Evolutionary conservation across 805 yeast genomes (phyloP).

Genomic region (Yarrowia bubula): DNA sequence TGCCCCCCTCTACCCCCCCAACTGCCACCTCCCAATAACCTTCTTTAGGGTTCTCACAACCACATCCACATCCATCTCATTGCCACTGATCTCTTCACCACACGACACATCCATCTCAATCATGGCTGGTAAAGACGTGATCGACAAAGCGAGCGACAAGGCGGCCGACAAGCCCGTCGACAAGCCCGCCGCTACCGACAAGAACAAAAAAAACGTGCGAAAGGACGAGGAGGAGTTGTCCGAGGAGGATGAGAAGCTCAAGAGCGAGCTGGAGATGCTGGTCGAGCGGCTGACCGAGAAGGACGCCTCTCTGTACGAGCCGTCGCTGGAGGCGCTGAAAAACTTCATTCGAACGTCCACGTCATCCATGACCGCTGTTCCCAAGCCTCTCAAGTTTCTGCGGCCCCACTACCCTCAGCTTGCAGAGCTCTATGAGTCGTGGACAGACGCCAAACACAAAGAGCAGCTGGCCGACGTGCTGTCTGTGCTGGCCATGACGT

Average conservation of each 20-base stretch:
- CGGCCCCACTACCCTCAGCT: slow-evolving; percentile 81
- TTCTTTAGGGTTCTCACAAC: slow-evolving; percentile 8
- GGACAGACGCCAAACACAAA: slow-evolving; percentile 51
- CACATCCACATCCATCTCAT: background rate
- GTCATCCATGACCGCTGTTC: slow-evolving; percentile 98
- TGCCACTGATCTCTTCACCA: slow-evolving; percentile 15
- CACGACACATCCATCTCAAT: slow-evolving; percentile 4
- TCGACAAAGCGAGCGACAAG: slow-evolving; percentile 26
- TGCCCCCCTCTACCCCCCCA: background rate
- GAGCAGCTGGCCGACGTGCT: slow-evolving; percentile 77
- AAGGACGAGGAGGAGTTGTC: slow-evolving; percentile 75
- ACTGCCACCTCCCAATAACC: background rate
- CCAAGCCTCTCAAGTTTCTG: slow-evolving; percentile 93
- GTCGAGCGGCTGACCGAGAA: slow-evolving; percentile 67
- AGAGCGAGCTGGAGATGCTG: slow-evolving; percentile 78
- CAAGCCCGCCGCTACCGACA: background rate
- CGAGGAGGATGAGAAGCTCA: slow-evolving; percentile 88
- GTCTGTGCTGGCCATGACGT: slow-evolving; percentile 94
- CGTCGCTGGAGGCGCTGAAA: slow-evolving; percentile 69
- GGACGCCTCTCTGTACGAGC: slow-evolving; percentile 48
- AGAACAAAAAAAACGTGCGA: background rate
- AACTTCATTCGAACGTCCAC: slow-evolving; percentile 85
- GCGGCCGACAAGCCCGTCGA: background rate
- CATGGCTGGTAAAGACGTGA: slow-evolving; percentile 11
- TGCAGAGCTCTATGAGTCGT: slow-evolving; percentile 60